Evolutionary conservation across 2,329 filamentous ascomycete species (phyloP).

Genomic region (Macroventuria anomochaeta): DNA sequence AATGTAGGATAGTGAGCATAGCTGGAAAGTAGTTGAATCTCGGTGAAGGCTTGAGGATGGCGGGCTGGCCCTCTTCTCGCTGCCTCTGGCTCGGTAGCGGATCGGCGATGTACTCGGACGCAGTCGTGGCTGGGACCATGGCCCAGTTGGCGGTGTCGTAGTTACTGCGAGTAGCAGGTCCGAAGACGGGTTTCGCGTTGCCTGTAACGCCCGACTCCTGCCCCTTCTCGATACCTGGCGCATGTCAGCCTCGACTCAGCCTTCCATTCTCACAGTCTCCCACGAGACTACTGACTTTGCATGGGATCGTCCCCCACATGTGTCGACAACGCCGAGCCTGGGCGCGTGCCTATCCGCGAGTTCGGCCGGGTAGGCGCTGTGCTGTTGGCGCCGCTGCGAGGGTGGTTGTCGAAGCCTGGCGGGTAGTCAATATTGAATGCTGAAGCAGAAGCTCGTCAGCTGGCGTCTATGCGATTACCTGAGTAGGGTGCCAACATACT

Average conservation of each 20-base stretch:
- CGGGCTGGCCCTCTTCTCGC: conserved; percentile 58
- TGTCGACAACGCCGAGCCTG: conserved; percentile 38
- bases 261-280: background rate
- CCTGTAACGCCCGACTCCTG: conserved; percentile 64
- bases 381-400: conserved; percentile 41
- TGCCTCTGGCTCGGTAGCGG: conserved; percentile 58
- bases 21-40: conserved; percentile 62
- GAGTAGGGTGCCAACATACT: conserved; percentile 29
- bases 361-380: conserved; percentile 46
- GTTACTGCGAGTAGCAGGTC: conserved; percentile 60
- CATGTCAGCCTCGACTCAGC: conserved; percentile 24
- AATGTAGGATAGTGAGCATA: conserved; percentile 67
- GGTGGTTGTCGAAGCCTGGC: conserved; percentile 39
- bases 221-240: conserved; percentile 37
- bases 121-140: conserved; percentile 58
- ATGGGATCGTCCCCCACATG: conserved; percentile 42
- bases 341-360: conserved; percentile 40
- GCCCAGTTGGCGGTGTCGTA: conserved; percentile 65
- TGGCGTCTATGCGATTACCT: conserved; percentile 3
- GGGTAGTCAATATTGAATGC: conserved; percentile 47
- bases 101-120: conserved; percentile 60
- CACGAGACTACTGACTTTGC: conserved; percentile 38
- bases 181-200: conserved; percentile 54
- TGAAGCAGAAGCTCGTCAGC: conserved; percentile 26
- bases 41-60: conserved; percentile 63